Percentiles rank a stretch among this genome's conserved stretches.
Evolutionary conservation across 2,329 filamentous ascomycete species (phyloP).

Genomic region (Bertia moriformis): DNA sequence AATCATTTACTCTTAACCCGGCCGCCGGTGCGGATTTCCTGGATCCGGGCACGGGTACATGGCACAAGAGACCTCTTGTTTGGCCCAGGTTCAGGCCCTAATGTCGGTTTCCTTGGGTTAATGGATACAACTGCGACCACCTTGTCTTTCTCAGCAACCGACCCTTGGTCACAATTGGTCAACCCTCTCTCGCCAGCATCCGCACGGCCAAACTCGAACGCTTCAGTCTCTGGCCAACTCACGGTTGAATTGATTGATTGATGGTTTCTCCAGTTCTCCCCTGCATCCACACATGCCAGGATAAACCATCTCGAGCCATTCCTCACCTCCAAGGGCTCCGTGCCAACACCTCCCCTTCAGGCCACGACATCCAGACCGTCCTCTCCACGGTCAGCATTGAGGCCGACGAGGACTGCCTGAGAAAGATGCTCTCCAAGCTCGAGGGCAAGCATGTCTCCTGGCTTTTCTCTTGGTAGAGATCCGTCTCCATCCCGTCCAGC

Average conservation of each 20-base stretch:
- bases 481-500: slow-evolving; percentile 95
- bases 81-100: too few species aligned
- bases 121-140: too few species aligned
- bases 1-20: too few species aligned
- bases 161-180: too few species aligned
- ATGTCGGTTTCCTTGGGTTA: too few species aligned
- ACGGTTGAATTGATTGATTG: slow-evolving; percentile 99
- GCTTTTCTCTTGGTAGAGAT: slow-evolving; percentile 85
- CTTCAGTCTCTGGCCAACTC: slow-evolving; percentile 92
- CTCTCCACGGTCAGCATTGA: slow-evolving; percentile 91
- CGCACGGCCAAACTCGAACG: slow-evolving; percentile 68
- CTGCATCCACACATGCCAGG: too few species aligned
- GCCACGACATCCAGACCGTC: slow-evolving; percentile 71
- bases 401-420: slow-evolving; percentile 73
- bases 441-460: slow-evolving; percentile 84
- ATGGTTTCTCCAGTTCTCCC: slow-evolving; percentile 69
- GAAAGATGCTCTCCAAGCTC: slow-evolving; percentile 78
- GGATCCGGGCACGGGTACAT: too few species aligned
- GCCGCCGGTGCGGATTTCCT: too few species aligned
- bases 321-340: slow-evolving; percentile 88
- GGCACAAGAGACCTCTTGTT: too few species aligned
- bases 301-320: slow-evolving; percentile 99
- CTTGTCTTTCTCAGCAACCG: too few species aligned
- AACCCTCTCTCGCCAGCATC: slow-evolving; percentile 14
- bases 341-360: slow-evolving; percentile 81